Percentiles rank a stretch among this genome's conserved stretches.
Evolutionary conservation across 176 grass and related monocot species (phyloP).

Genomic region (Rhipidocladum racemiflorum): DNA sequence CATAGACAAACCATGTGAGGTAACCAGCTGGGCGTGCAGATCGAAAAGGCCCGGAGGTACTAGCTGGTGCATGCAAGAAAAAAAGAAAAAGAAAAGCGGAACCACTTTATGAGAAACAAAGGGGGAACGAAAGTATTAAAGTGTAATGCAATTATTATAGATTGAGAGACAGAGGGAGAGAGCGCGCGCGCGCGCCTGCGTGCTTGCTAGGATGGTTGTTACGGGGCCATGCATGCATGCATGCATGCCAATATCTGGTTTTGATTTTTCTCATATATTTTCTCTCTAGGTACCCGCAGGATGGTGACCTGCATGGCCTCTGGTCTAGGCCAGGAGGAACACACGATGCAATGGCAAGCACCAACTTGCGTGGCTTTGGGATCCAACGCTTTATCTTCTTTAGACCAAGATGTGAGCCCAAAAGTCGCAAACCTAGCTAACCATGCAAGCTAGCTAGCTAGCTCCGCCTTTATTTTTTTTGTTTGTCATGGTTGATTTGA

Average conservation of each 20-base stretch:
- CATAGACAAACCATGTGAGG: not conserved
- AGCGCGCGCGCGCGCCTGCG: not conserved
- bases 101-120: slow-evolving; percentile 1
- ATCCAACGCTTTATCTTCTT: not conserved
- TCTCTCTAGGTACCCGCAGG: not conserved
- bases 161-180: not conserved
- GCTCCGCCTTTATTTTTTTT: too few relatives aligned
- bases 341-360: too few relatives aligned
- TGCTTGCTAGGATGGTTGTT: not conserved
- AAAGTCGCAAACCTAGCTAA: not conserved
- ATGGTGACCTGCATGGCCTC: not conserved
- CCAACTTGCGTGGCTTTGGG: too few relatives aligned
- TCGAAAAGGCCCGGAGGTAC: not conserved
- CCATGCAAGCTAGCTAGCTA: too few relatives aligned
- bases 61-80: too few relatives aligned
- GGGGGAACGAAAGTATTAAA: not conserved
- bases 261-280: not conserved
- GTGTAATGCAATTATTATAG: not conserved
- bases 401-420: not conserved
- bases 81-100: not conserved
- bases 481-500: not conserved
- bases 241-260: not conserved
- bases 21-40: not conserved
- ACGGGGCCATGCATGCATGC: not conserved
- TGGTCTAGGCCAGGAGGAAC: not conserved